phyloP scores from a whole-genome alignment of 495 filamentous ascomycete species.

The Saxophila tyrrhenica region DNA sequence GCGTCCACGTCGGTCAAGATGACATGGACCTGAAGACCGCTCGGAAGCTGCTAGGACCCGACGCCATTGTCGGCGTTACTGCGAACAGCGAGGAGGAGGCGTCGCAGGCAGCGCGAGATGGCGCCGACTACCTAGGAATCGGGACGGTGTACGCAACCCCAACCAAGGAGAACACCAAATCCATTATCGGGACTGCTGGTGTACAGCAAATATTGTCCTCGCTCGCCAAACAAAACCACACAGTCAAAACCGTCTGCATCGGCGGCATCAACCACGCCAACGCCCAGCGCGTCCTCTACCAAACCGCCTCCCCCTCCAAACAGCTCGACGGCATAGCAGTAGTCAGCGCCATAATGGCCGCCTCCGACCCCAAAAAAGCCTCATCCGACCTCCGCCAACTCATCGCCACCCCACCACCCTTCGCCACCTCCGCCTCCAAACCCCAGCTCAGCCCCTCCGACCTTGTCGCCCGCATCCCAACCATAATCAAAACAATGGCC shows the following conservation, averaged over 20 bases:
- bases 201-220: conserved; percentile 54
- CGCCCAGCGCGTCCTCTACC: conserved; percentile 58
- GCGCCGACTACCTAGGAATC: conserved; percentile 62
- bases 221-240: conserved; percentile 34
- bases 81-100: conserved; percentile 59
- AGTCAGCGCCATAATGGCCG: conserved; percentile 78
- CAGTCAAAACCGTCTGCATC: conserved; percentile 55
- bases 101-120: conserved; percentile 49
- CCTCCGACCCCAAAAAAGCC: conserved; percentile 49
- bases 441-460: conserved; percentile 24
- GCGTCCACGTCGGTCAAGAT: conserved; percentile 90
- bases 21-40: conserved; percentile 67
- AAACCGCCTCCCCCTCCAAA: conserved; percentile 42
- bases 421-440: conserved; percentile 23
- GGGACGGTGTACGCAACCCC: conserved; percentile 59
- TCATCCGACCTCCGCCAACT: conserved; percentile 44
- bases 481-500: conserved; percentile 48
- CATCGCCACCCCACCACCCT: conserved; percentile 38
- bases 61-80: conserved; percentile 62
- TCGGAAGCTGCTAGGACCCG: conserved; percentile 57
- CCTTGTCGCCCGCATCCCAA: conserved; percentile 38
- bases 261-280: conserved; percentile 80
- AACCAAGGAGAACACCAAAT: conserved; percentile 71
- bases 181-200: conserved; percentile 72
- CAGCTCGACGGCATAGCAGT: conserved; percentile 70